Base-by-base conservation (phyloP, 2,329 filamentous ascomycete genomes). In the Aspergillus neotritici region DNA sequence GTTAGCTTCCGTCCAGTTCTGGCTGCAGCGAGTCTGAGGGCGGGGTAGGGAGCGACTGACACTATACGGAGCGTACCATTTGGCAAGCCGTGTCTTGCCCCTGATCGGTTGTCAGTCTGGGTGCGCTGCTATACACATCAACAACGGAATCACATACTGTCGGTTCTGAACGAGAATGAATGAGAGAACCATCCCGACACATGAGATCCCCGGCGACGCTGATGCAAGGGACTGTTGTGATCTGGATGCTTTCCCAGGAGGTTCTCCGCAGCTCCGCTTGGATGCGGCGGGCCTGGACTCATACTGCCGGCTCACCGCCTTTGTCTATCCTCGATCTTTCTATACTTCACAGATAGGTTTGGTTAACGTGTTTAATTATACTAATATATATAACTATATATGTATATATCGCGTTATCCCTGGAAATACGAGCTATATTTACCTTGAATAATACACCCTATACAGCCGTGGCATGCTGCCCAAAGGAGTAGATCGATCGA, bases 11-110 rank as follows among this genome's bases (percentile, higher is more conserved):
- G 4, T 16, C 14, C 15, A 12, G 40, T 14, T 25, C n/a, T 6
- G 17, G 7, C 9, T 8, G 31, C 16, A n/a, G 62, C 12, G 16
- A 38, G 5, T 25, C 15, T 12, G 25, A 31, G 13, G 16, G 32
- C 31, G 10, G 9, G n/a, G 12, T 32, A 40, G 11, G 35, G 30
- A 21, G 32, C 10, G 16, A 66, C 75, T 66, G 67, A 80, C 78
- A 71, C 83, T 94, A 75, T 96, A 98, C 49, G 93, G 91, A 55
- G 86, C 87, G 76, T 98, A 98, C 91, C 91, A 98, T 74, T 98
- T 98, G 53, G 93, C 93, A 53, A 98, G 79, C 58, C 93, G 86
- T 58, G 93, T 98, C 76, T 98, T 98, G 72, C 93, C 93, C 79
- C 91, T 96, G 51, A 54, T 54, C 48, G 37, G 40, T 46, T 54